phyloP scores from a whole-genome alignment of 805 yeast species.

The Ogataea sp. region DNA sequence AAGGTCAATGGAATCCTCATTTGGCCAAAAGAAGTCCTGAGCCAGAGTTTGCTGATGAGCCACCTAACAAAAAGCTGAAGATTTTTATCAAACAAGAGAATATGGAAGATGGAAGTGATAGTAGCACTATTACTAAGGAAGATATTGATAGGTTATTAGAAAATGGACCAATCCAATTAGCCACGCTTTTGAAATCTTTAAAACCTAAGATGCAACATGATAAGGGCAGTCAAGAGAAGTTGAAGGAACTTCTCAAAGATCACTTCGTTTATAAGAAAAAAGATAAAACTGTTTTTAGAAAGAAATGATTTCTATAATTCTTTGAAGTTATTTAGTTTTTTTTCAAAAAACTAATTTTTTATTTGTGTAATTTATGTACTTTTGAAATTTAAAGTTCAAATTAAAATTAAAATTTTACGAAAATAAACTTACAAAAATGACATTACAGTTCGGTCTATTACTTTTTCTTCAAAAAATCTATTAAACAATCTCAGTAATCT shows the following conservation, averaged over 20 bases:
- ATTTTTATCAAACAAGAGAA: conserved; percentile 19
- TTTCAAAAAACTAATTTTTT: too few relatives aligned
- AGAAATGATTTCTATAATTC: conserved; percentile 2
- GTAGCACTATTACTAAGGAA: conserved; percentile 45
- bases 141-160: conserved; percentile 63
- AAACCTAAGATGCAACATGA: conserved; percentile 56
- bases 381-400: too few relatives aligned
- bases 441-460: too few relatives aligned
- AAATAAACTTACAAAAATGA: too few relatives aligned
- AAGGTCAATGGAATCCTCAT: conserved; percentile 79
- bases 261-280: conserved; percentile 24
- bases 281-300: conserved; percentile 15
- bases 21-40: conserved; percentile 27
- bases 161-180: conserved; percentile 40
- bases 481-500: conserved; percentile 45
- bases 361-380: too few relatives aligned
- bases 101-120: conserved; percentile 11
- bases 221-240: conserved; percentile 52
- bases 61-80: conserved; percentile 23
- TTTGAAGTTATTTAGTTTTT: too few relatives aligned
- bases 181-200: conserved; percentile 52
- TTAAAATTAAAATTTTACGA: too few relatives aligned
- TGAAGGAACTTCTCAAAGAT: conserved; percentile 32
- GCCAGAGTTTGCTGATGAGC: conserved; percentile 8
- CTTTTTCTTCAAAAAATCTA: background rate